Conservation (phyloP, 1,284 basidiomycete species). For the Cutaneotrichosporon sp. region DNA sequence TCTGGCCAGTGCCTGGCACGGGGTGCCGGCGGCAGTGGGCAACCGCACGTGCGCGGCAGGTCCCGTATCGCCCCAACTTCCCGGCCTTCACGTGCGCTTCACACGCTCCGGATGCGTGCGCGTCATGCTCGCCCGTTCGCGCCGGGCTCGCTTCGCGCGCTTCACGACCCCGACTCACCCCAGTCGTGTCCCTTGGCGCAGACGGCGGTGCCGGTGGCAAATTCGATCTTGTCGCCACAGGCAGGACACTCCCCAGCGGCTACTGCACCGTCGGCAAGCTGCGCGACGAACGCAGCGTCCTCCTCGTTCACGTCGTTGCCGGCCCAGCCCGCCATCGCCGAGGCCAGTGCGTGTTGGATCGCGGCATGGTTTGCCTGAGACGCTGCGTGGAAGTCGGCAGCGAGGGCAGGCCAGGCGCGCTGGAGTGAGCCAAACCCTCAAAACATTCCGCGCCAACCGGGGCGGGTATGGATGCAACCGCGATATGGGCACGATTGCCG, state of each 20-base stretch:
- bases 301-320: background rate
- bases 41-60: background rate
- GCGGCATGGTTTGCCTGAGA: background rate
- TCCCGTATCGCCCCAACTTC: background rate
- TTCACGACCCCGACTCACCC: constrained; percentile 35
- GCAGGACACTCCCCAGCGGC: constrained; percentile 19
- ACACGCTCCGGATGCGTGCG: too few relatives aligned
- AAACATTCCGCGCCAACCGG: background rate
- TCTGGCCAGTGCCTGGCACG: background rate
- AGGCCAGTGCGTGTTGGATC: constrained; percentile 3
- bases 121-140: too few relatives aligned
- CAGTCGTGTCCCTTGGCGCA: constrained; percentile 43
- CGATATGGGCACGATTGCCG: background rate
- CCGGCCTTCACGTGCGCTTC: background rate
- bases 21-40: background rate
- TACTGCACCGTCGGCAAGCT: constrained; percentile 6
- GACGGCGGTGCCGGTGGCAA: background rate
- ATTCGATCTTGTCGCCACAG: constrained; percentile 14
- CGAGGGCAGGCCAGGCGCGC: constrained; percentile 1
- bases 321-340: background rate
- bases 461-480: background rate
- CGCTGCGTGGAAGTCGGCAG: background rate
- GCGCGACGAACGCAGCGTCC: constrained; percentile 17
- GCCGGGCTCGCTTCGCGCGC: too few relatives aligned
- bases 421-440: background rate